Evolutionary conservation across 306 rosid genomes (phyloP), one percentile per base, ranked within the genome.

Genomic region (Sphenostylis stenocarpa): DNA sequence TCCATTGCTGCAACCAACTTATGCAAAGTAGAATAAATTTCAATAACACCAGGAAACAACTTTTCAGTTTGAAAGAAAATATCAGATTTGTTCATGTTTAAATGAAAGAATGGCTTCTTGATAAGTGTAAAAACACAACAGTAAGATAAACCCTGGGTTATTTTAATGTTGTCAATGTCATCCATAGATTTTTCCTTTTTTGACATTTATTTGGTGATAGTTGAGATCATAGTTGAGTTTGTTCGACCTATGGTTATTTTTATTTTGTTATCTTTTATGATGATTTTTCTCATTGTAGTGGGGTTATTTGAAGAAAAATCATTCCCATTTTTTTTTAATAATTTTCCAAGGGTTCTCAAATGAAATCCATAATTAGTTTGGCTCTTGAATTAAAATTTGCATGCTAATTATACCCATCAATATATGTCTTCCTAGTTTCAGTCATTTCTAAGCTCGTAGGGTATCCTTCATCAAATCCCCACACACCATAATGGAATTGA

Each of bases 1-100:
- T 84, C 58, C 66, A 67, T 71, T 67, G 67, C 77, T 67, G 44
- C 44, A 19, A 72, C 74, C 28, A 58, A 58, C 44, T 48, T 66
- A 60, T 36, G 52, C 57, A 63, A 29, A 68, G 72, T 70, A 73
- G 62, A 76, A 49, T 21, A 23, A 51, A 52, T 70, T 67, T 33
- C 72, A 56, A 23, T 57, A 64, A 79, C 43, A 73, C 28, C 38
- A 78, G 63, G 17, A 71, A 67, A 80, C 45, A 58, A n/a, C 17
- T 80, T 48, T n/a, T 64, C 17, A 48, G 52, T 39, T 33, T 6
- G 10, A 28, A 77, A 66, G 67, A 12, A 55, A 76, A 26, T 73
- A n/a, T 39, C 36, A 75, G 39, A 61, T 81, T 76, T 29, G 19
- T 69, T 75, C 29, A 49, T 28, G 64, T 58, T 77, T 38, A 41